These are phyloP conservation scores for Striga asiatica DNA, from an alignment of 257 asterid genomes.

Conservation along the genomic window DNA sequence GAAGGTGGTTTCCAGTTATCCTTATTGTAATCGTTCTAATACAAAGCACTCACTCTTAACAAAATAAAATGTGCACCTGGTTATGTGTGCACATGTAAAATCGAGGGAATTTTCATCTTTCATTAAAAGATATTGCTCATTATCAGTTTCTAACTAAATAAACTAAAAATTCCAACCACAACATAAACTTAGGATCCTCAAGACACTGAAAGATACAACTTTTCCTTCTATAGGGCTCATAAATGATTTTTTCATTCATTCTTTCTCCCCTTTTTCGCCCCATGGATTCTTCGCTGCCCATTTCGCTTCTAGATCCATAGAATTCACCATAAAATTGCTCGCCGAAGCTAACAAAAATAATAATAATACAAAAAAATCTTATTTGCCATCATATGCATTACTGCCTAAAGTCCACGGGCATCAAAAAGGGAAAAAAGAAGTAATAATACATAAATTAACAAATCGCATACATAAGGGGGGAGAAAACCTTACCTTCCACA, in stretches of 20 bases:
- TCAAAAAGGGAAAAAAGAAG: not conserved
- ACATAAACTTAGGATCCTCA: constrained; percentile 8
- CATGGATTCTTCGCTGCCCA: not conserved
- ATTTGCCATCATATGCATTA: not conserved
- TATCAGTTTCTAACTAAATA: not conserved
- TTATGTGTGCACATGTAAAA: too few relatives aligned
- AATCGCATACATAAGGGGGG: not conserved
- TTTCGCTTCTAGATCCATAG: too few relatives aligned
- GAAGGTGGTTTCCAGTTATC: too few relatives aligned
- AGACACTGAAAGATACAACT: not conserved
- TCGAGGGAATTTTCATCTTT: too few relatives aligned
- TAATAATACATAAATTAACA: not conserved
- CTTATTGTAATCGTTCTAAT: too few relatives aligned
- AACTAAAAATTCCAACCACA: not conserved
- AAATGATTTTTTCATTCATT: too few relatives aligned
- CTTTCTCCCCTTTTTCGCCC: not conserved
- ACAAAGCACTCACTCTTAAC: too few relatives aligned
- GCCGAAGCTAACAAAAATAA: not conserved
- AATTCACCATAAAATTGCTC: not conserved
- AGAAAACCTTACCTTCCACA: constrained; percentile 34
- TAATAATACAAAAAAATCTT: too few relatives aligned
- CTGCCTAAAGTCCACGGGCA: not conserved
- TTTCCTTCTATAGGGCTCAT: not conserved
- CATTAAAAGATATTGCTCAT: not conserved
- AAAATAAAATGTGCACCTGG: too few relatives aligned